Evolutionary conservation across 1,139 yeast species (phyloP).

Genomic region (Scheffersomyces illinoinensis): DNA sequence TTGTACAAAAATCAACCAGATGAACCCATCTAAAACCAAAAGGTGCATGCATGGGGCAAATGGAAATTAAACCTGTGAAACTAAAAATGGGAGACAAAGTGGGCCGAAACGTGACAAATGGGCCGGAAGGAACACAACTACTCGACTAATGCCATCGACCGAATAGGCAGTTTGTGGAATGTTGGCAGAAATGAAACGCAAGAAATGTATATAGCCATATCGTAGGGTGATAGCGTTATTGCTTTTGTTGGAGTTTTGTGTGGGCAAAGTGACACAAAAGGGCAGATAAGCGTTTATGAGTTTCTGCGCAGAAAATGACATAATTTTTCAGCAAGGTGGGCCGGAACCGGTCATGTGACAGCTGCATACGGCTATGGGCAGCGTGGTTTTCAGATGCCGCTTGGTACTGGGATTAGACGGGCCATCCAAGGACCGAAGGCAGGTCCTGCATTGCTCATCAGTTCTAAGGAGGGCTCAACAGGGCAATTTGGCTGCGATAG

Average conservation of each 20-base stretch:
- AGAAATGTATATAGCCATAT: no score
- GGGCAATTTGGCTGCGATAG: background rate
- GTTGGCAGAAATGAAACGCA: background rate
- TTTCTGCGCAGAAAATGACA: background rate
- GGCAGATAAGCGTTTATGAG: background rate
- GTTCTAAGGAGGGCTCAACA: background rate
- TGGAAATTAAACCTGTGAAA: background rate
- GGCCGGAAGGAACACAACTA: background rate
- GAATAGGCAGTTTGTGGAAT: background rate
- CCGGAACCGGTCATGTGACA: background rate
- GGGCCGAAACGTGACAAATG: background rate
- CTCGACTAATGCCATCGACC: background rate
- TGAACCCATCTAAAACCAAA: background rate
- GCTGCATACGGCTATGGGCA: background rate
- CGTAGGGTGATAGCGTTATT: background rate
- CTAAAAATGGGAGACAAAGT: background rate
- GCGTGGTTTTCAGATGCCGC: background rate
- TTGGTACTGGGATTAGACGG: background rate
- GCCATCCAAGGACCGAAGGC: background rate
- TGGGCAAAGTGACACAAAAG: background rate
- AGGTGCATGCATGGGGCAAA: background rate
- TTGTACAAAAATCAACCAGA: background rate
- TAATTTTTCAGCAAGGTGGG: background rate
- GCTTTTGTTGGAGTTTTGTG: background rate
- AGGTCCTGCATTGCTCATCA: background rate